Evolutionary conservation across 495 filamentous ascomycete species (phyloP).

Genomic region (Aspergillus ostianus): DNA sequence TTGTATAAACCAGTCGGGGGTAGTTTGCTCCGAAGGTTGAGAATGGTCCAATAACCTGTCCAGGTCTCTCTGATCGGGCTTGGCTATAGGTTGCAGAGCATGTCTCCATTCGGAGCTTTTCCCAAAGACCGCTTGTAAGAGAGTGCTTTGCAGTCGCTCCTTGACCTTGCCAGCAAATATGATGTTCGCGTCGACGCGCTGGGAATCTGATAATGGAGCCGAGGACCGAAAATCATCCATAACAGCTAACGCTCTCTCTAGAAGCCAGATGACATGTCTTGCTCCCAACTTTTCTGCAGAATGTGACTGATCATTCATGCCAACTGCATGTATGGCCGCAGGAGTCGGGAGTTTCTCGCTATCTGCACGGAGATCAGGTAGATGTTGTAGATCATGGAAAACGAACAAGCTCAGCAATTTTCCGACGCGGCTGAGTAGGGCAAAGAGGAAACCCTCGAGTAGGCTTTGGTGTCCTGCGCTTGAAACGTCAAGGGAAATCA

Average conservation of each 20-base stretch:
- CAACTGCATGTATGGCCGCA: conserved; percentile 26
- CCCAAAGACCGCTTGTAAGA: conserved; percentile 42
- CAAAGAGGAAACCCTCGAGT: conserved; percentile 40
- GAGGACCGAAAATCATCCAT: conserved; percentile 13
- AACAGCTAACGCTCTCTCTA: conserved; percentile 34
- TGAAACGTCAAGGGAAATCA: conserved; percentile 24
- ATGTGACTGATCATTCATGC: conserved; percentile 20
- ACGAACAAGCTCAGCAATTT: conserved; percentile 37
- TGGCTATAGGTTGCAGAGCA: conserved; percentile 22
- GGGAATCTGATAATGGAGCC: not conserved
- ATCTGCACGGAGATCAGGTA: conserved; percentile 22
- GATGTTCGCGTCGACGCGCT: not conserved
- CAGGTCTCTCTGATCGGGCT: conserved; percentile 21
- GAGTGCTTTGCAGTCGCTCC: conserved; percentile 37
- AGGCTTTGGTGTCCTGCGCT: conserved; percentile 27
- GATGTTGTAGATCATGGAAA: conserved; percentile 32
- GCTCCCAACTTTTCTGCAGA: conserved; percentile 29
- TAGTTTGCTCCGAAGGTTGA: conserved; percentile 13
- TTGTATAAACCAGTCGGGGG: conserved; percentile 46
- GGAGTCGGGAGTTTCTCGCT: conserved; percentile 27
- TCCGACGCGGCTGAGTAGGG: conserved; percentile 36
- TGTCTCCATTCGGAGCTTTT: conserved; percentile 21
- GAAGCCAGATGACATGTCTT: conserved; percentile 36
- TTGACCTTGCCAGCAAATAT: conserved; percentile 27
- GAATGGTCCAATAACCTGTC: not conserved